Conservation (phyloP, 148 eudicot species). For the Amaranthus hypochondriacus region DNA sequence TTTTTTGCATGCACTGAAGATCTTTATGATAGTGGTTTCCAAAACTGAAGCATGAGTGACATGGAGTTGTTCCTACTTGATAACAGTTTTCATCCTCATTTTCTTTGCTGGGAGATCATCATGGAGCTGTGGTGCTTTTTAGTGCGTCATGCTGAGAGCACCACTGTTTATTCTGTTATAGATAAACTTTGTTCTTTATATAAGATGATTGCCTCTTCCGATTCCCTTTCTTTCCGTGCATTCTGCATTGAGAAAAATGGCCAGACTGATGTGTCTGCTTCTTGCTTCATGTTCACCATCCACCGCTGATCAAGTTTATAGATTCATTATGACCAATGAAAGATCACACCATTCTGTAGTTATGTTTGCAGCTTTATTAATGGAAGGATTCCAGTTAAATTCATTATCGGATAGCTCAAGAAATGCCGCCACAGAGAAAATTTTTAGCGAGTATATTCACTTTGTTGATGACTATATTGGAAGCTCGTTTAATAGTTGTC, state of each 20-base stretch:
- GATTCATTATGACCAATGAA: constrained; percentile 33
- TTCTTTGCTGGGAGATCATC: constrained; percentile 71
- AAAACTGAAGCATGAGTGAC: constrained; percentile 54
- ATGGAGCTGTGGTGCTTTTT: constrained; percentile 87
- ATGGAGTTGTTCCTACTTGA: constrained; percentile 58
- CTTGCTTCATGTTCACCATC: constrained; percentile 43
- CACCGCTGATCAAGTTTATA: constrained; percentile 58
- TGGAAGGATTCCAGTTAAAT: constrained; percentile 86
- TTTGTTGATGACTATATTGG: constrained; percentile 51
- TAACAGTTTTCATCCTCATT: constrained; percentile 79
- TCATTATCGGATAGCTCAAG: constrained; percentile 48
- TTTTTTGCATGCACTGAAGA: constrained; percentile 61
- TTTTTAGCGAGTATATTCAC: constrained; percentile 48
- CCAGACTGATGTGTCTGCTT: constrained; percentile 63
- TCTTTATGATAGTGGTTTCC: constrained; percentile 62
- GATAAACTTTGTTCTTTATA: constrained; percentile 64
- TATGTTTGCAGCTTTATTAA: constrained; percentile 53
- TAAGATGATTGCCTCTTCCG: constrained; percentile 43
- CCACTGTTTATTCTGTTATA: constrained; percentile 39
- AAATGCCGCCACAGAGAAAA: constrained; percentile 45
- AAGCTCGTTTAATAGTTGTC: constrained; percentile 28
- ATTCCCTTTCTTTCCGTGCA: constrained; percentile 39
- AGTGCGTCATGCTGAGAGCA: constrained; percentile 65
- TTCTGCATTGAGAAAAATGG: constrained; percentile 55
- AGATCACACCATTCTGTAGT: constrained; percentile 38